Conservation (phyloP, 2,329 filamentous ascomycete genomes). For the Trichoderma sp. region DNA sequence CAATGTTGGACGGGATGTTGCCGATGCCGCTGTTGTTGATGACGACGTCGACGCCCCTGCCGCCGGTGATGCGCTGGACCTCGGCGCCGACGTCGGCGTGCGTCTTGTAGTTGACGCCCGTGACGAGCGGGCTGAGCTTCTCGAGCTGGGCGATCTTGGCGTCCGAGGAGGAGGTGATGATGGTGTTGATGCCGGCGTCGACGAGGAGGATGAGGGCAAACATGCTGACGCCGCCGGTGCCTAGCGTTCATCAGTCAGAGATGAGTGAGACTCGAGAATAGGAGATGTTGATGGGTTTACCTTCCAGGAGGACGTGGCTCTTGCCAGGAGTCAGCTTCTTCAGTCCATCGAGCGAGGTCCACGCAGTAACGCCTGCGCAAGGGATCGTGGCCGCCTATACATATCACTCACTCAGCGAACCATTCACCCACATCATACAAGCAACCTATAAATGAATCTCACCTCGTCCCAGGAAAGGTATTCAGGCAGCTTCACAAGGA, state of each 20-base stretch:
- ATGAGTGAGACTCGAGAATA: neutral
- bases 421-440: neutral
- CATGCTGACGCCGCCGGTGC: constrained; percentile 4
- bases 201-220: constrained; percentile 9
- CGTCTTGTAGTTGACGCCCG: neutral
- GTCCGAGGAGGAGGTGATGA: constrained; percentile 3
- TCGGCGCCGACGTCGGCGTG: neutral
- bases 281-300: neutral
- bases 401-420: neutral
- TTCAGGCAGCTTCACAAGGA: neutral
- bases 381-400: neutral
- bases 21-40: neutral
- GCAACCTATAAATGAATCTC: neutral
- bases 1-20: neutral
- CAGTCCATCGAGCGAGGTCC: neutral
- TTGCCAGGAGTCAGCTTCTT: neutral
- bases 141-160: neutral
- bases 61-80: constrained; percentile 5
- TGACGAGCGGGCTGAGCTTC: neutral
- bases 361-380: constrained; percentile 16
- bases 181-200: constrained; percentile 7
- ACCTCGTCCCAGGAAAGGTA: constrained; percentile 5
- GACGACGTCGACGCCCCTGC: neutral
- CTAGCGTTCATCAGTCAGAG: neutral
- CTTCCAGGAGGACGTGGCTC: neutral